Conservation (phyloP, 2,329 filamentous ascomycete species). For the Eurotiales sp. region DNA sequence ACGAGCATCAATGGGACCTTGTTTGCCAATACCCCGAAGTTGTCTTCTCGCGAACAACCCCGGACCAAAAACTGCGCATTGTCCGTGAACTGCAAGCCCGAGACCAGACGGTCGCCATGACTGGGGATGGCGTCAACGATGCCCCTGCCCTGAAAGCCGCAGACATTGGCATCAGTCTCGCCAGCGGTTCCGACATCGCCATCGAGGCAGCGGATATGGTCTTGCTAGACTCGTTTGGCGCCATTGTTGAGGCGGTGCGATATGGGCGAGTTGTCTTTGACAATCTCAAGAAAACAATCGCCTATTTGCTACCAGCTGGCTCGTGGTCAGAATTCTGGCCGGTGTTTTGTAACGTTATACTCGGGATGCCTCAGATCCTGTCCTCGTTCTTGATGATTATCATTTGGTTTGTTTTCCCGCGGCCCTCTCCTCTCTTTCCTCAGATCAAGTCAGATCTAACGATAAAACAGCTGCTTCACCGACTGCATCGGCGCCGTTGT, state of each 20-base stretch:
- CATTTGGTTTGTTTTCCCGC: conserved; percentile 47
- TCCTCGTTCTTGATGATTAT: conserved; percentile 70
- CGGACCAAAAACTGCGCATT: conserved; percentile 74
- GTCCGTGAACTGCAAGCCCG: conserved; percentile 68
- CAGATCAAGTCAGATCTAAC: too few species aligned
- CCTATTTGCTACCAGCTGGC: conserved; percentile 68
- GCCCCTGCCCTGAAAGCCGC: conserved; percentile 48
- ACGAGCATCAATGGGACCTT: conserved; percentile 64
- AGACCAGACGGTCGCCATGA: conserved; percentile 55
- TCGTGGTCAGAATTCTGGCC: conserved; percentile 72
- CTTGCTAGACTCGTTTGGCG: conserved; percentile 64
- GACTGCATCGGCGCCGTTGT: conserved; percentile 70
- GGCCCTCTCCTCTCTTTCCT: too few species aligned
- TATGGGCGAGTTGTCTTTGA: conserved; percentile 73
- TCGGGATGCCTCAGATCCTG: conserved; percentile 69
- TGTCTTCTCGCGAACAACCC: conserved; percentile 71
- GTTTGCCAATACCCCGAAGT: conserved; percentile 66
- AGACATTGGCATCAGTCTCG: conserved; percentile 58
- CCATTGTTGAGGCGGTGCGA: conserved; percentile 66
- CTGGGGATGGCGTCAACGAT: conserved; percentile 41
- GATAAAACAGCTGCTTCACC: conserved; percentile 59
- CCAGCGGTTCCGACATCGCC: conserved; percentile 56
- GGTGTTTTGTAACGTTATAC: conserved; percentile 67
- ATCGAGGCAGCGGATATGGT: conserved; percentile 62
- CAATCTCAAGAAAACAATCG: conserved; percentile 72